These are phyloP conservation scores for Lecanoromycetidae sp. DNA, from an alignment of 2,329 filamentous ascomycete genomes.

Conservation along the genomic window DNA sequence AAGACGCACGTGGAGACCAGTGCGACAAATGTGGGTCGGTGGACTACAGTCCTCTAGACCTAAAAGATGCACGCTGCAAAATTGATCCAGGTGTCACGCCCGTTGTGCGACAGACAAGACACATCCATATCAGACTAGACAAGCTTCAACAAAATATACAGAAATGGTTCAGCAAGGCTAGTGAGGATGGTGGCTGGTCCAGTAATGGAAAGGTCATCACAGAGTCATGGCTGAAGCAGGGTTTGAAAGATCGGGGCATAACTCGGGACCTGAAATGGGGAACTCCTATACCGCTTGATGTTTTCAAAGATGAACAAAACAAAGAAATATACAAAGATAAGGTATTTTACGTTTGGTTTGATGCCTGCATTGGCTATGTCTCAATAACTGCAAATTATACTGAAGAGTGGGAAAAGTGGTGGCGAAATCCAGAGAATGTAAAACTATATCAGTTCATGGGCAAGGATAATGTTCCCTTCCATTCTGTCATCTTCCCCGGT, in stretches of 20 bases:
- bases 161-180: slow-evolving; percentile 63
- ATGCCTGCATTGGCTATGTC: slow-evolving; percentile 88
- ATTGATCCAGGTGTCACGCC: slow-evolving; percentile 66
- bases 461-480: slow-evolving; percentile 80
- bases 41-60: slow-evolving; percentile 54
- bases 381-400: slow-evolving; percentile 90
- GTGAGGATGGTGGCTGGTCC: slow-evolving; percentile 63
- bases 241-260: slow-evolving; percentile 75
- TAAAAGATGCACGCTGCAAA: slow-evolving; percentile 83
- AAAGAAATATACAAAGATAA: slow-evolving; percentile 52
- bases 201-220: slow-evolving; percentile 65
- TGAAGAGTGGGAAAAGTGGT: slow-evolving; percentile 84
- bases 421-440: slow-evolving; percentile 79
- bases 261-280: slow-evolving; percentile 92
- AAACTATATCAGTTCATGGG: slow-evolving; percentile 91
- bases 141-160: slow-evolving; percentile 66
- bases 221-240: slow-evolving; percentile 69
- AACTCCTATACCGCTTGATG: slow-evolving; percentile 45
- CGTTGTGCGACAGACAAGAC: slow-evolving; percentile 70
- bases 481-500: slow-evolving; percentile 82
- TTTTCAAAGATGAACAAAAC: slow-evolving; percentile 34
- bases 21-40: slow-evolving; percentile 64
- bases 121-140: slow-evolving; percentile 80
- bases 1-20: slow-evolving; percentile 49
- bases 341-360: slow-evolving; percentile 90